Evolutionary conservation across 371 early-diverging fungal genomes (phyloP), one percentile per base, ranked within the genome.

Genomic region (Mucor circinelloides): DNA sequence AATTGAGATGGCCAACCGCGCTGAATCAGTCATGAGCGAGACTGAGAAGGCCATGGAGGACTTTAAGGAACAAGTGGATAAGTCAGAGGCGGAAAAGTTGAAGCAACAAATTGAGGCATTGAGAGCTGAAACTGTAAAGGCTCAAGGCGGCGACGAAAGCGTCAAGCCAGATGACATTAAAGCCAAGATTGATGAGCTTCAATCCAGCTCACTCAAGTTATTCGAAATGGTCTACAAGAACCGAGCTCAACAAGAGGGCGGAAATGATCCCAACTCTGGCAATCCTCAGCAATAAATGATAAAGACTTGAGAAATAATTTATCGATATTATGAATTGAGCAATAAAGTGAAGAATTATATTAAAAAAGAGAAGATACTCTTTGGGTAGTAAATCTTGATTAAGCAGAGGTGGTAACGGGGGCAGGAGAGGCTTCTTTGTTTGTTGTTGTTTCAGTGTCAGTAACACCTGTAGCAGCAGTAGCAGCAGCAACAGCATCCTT

Each of bases 181-280:
- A 83, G 70, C 84, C 70, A 86, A 89, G 85, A 79, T 85, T 54
- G 85, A 85, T 68, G 84, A 86, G 54, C 83, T 96, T 64, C 94
- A 96, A 80, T 89, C 91, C 72, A 87, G 88, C 32, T 87, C 89
- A 62, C 80, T 95, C 67, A 95, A 95, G 82, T 86, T 97, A 61
- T 96, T 96, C 71, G 94, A 96, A 85, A 87, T 93, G 91, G 94
- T 94, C 36, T 96, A 96, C 88, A 92, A 95, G 87, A 86, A 87
- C 70, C 73, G 73, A 57, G 76, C 76, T 59, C 40, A 62, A 17
- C 74, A 74, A 63, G 61, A 68, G n/a, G 71, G 64, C 15, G 62
- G 52, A 19, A 9, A 28, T 19, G 60, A 48, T 60, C 28, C 21
- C 50, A 61, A 61, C 44, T 40, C 50, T 19, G 21, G 30, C 30